Percentiles rank a stretch among this genome's conserved stretches.
Evolutionary conservation across 2,329 filamentous ascomycete genomes (phyloP).

Genomic region (Colletotrichum higginsianum): DNA sequence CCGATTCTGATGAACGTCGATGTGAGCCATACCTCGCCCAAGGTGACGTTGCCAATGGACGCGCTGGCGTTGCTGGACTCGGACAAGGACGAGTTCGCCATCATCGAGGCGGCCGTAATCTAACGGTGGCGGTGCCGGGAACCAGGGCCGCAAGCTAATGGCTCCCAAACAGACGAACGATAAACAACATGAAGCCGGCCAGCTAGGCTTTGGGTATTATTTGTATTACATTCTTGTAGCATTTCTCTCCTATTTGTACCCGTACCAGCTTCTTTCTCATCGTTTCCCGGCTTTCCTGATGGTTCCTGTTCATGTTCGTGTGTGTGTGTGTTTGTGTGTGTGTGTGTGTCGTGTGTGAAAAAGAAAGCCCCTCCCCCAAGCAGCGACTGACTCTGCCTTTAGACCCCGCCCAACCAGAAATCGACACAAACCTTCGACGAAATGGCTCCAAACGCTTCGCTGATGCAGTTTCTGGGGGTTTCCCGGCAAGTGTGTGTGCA

Average conservation of each 20-base stretch:
- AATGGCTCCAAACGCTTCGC: constrained; percentile 45
- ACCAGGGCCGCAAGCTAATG: background rate
- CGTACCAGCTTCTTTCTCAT: constrained; percentile 11
- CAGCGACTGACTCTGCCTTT: constrained; percentile 17
- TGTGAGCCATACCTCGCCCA: constrained; percentile 59
- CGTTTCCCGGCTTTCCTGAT: constrained; percentile 4
- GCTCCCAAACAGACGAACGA: background rate
- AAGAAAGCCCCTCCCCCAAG: background rate
- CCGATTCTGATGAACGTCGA: constrained; percentile 60
- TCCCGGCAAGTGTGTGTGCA: constrained; percentile 18
- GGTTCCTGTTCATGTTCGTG: constrained; percentile 26
- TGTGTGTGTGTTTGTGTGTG: constrained; percentile 25
- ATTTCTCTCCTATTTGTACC: constrained; percentile 6
- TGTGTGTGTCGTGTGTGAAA: constrained; percentile 15
- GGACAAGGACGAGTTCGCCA: constrained; percentile 53
- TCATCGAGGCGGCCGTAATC: constrained; percentile 47
- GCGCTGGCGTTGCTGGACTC: constrained; percentile 56
- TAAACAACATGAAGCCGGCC: background rate
- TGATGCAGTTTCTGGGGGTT: constrained; percentile 44
- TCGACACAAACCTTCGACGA: constrained; percentile 25
- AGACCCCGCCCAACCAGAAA: constrained; percentile 31
- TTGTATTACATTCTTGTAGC: constrained; percentile 33
- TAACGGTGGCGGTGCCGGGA: background rate
- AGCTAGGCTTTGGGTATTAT: constrained; percentile 28
- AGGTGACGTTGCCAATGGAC: constrained; percentile 59